These are phyloP conservation scores for Willaertia magna DNA, from an alignment of 208 protist genomes.

Conservation along the genomic window DNA sequence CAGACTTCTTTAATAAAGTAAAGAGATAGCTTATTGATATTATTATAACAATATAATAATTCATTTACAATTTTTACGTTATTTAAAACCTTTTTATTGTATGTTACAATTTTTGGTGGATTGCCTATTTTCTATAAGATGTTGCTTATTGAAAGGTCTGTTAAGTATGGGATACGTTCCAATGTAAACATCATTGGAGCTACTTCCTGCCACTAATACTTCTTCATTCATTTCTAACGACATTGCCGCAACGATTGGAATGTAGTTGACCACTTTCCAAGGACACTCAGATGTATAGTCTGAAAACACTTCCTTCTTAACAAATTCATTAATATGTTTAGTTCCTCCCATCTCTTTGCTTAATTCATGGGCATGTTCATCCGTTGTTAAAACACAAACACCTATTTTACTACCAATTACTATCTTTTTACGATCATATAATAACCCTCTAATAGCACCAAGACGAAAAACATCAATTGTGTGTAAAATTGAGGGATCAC, in stretches of 20 bases:
- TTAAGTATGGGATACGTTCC: not conserved
- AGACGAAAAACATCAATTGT: not conserved
- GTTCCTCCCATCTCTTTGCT: not conserved
- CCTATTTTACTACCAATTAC: not conserved
- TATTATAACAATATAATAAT: too few relatives aligned
- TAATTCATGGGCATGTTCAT: not conserved
- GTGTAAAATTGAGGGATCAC: not conserved
- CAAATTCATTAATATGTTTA: not conserved
- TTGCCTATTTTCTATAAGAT: not conserved
- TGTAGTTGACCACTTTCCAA: not conserved
- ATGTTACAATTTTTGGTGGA: too few relatives aligned
- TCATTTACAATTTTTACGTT: too few relatives aligned
- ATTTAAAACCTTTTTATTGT: too few relatives aligned
- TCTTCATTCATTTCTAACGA: not conserved
- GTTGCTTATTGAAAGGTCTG: not conserved
- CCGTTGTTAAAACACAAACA: not conserved
- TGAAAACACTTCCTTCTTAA: not conserved
- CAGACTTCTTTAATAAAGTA: too few relatives aligned
- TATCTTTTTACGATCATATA: not conserved
- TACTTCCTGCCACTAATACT: not conserved
- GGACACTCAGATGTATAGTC: not conserved
- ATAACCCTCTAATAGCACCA: not conserved
- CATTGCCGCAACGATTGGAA: not conserved
- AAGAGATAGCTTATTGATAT: too few relatives aligned
- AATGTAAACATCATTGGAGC: not conserved